A percentile compares a stretch with the other conserved stretches of the same genome.
Conservation (phyloP, 495 filamentous ascomycete genomes). For the Parathielavia hyrcaniae region DNA sequence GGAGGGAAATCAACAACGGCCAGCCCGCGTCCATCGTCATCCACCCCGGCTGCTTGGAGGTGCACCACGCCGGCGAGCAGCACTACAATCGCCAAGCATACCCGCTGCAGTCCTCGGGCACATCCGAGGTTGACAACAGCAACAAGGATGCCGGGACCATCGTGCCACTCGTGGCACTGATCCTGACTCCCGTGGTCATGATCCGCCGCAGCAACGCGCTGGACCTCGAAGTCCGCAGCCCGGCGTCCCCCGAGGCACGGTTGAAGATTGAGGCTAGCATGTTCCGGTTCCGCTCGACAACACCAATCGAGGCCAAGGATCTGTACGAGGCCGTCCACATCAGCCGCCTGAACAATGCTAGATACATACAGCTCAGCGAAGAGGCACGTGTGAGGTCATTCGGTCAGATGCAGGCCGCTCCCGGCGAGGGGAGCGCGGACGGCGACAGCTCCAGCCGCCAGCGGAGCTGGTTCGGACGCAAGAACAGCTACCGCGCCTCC, state of each 20-base stretch:
- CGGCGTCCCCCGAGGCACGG: conserved; percentile 65
- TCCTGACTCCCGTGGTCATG: conserved; percentile 82
- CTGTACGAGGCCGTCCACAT: conserved; percentile 80
- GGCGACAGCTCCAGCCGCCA: conserved; percentile 34
- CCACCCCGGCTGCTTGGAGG: conserved; percentile 80
- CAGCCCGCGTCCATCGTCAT: conserved; percentile 64
- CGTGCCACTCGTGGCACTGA: conserved; percentile 65
- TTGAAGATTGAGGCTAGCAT: conserved; percentile 62
- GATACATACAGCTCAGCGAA: conserved; percentile 73
- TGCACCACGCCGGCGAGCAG: conserved; percentile 56
- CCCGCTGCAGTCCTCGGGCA: conserved; percentile 37
- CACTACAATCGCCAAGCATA: conserved; percentile 35
- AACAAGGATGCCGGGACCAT: conserved; percentile 32
- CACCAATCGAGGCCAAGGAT: conserved; percentile 65
- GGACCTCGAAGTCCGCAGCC: conserved; percentile 88
- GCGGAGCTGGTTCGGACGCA: conserved; percentile 52
- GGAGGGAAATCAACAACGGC: conserved; percentile 69
- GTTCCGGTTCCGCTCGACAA: conserved; percentile 70
- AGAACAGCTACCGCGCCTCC: conserved; percentile 53
- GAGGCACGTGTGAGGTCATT: conserved; percentile 48
- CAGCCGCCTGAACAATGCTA: conserved; percentile 78
- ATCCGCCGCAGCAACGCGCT: conserved; percentile 83
- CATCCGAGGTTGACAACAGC: conserved; percentile 35
- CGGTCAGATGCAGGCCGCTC: conserved; percentile 35
- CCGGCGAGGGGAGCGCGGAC: conserved; percentile 36